These are phyloP conservation scores for Purpureocillium takamizusanense DNA, from an alignment of 2,329 filamentous ascomycete species.

Conservation along the genomic window DNA sequence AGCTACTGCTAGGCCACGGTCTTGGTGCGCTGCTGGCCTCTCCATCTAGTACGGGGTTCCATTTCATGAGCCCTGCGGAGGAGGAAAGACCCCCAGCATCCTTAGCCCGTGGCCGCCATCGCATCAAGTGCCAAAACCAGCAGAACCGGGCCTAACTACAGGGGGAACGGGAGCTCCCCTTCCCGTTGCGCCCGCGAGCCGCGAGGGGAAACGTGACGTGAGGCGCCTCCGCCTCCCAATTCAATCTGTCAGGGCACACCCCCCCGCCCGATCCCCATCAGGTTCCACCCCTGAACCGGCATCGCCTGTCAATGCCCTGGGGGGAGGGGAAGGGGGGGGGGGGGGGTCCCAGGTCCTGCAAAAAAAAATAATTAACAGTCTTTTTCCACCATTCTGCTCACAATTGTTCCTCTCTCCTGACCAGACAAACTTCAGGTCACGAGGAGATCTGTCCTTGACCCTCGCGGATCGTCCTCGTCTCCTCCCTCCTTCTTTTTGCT, in stretches of 20 bases:
- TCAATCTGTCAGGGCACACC: not conserved
- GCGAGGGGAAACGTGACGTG: too few species aligned
- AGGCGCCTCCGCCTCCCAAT: not conserved
- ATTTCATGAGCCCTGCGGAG: too few species aligned
- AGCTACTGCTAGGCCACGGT: too few species aligned
- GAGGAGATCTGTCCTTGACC: not conserved
- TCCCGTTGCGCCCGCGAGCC: too few species aligned
- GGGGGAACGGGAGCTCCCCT: too few species aligned
- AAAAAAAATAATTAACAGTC: constrained; percentile 11
- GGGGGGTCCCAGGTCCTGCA: not conserved
- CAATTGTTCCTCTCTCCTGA: constrained; percentile 2
- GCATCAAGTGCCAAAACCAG: too few species aligned
- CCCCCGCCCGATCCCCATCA: constrained; percentile 5
- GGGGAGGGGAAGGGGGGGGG: too few species aligned
- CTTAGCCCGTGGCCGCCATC: too few species aligned
- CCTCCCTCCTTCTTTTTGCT: constrained; percentile 2
- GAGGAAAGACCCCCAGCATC: too few species aligned
- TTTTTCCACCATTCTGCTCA: constrained; percentile 6
- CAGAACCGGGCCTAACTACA: too few species aligned
- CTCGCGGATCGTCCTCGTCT: not conserved
- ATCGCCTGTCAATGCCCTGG: constrained; percentile 1
- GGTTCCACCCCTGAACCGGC: constrained; percentile 15
- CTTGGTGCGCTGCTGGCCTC: too few species aligned
- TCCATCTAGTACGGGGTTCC: too few species aligned
- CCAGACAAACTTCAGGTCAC: not conserved